A percentile compares a stretch with the other conserved stretches of the same genome.
phyloP scores from a whole-genome alignment of 148 eudicot species.

The Nepenthes mirabilis region DNA sequence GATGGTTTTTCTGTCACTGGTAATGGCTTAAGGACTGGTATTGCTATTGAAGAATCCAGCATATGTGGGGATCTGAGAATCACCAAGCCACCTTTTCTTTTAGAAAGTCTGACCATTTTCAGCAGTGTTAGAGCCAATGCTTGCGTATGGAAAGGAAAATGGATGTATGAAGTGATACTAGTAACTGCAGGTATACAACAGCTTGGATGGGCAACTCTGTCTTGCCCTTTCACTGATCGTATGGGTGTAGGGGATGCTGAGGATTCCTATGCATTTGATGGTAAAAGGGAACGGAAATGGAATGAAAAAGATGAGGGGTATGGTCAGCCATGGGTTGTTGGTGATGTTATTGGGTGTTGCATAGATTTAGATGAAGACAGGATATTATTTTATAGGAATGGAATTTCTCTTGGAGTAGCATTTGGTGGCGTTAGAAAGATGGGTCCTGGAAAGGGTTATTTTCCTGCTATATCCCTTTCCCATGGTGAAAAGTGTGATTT shows the following conservation, averaged over 20 bases:
- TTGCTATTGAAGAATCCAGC: slow-evolving; percentile 61
- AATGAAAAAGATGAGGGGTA: slow-evolving; percentile 60
- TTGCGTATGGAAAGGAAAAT: slow-evolving; percentile 95
- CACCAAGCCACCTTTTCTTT: slow-evolving; percentile 35
- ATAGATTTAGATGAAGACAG: slow-evolving; percentile 66
- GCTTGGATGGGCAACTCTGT: slow-evolving; percentile 88
- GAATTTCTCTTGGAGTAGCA: slow-evolving; percentile 75
- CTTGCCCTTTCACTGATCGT: slow-evolving; percentile 80
- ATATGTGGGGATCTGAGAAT: slow-evolving; percentile 70
- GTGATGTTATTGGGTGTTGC: slow-evolving; percentile 95
- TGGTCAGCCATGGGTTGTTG: slow-evolving; percentile 90
- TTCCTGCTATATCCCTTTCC: slow-evolving; percentile 86
- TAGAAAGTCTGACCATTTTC: slow-evolving; percentile 78
- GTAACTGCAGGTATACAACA: slow-evolving; percentile 90
- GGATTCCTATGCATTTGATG: slow-evolving; percentile 95
- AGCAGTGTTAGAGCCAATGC: slow-evolving; percentile 86
- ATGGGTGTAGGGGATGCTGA: slow-evolving; percentile 98
- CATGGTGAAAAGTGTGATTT: slow-evolving; percentile 88
- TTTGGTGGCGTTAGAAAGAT: slow-evolving; percentile 70
- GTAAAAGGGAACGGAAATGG: slow-evolving; percentile 86
- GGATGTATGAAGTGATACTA: slow-evolving; percentile 94
- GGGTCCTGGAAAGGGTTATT: slow-evolving; percentile 73
- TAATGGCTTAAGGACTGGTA: slow-evolving; percentile 25
- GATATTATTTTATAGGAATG: slow-evolving; percentile 66
- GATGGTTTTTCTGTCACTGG: slow-evolving; percentile 47